Evolutionary conservation across 331 rosid species (phyloP), one percentile per base, ranked within the genome.

Genomic region (Rhamnella rubrinervis): DNA sequence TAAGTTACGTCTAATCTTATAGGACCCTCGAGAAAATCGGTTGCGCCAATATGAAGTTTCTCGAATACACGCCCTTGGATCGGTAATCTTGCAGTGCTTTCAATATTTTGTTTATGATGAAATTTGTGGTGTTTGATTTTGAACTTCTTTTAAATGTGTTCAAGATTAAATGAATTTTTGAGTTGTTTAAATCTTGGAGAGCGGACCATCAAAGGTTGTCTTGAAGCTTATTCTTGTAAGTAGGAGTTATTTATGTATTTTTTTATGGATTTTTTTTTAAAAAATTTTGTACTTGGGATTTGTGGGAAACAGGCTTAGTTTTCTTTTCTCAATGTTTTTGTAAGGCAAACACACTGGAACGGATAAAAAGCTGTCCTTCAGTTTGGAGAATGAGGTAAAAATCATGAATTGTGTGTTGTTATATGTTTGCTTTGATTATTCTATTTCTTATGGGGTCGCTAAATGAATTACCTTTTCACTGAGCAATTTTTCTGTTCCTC

Each of bases 201-300:
- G 72, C 89, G 96, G 19, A 84, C 95, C 18, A 85, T 95, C 82
- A 87, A 82, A 75, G 97, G 97, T 57, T 79, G 86, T 65, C 86
- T 95, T 58, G 98, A 91, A 84, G 98, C 98, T 73, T 95, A 95
- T 68, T 91, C 96, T 55, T 95, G 98, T 95, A 82, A 89, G 98
- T 64, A 78, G 23, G 12, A 65, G 35, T 31, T 31, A 4, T 31
- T 2, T 31, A 44, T 2, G 11, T 41, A 1, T 28, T 49, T 61
- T 18, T 13, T 13, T 58, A 61, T 19, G 25, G 12, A 10, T 23
- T 62, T 31, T 65, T 21, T 55, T 19, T 26, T 26, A 26, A 18
- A 20, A 15, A 40, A 23, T 23, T n/a, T 44, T 73, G 4, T 53
- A 51, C 63, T 62, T 55, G 23, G 52, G 20, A 39, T 72, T 79